A percentile compares a stretch with the other conserved stretches of the same genome.
Conservation (phyloP, 805 yeast genomes). For the Starmerella geochares region DNA sequence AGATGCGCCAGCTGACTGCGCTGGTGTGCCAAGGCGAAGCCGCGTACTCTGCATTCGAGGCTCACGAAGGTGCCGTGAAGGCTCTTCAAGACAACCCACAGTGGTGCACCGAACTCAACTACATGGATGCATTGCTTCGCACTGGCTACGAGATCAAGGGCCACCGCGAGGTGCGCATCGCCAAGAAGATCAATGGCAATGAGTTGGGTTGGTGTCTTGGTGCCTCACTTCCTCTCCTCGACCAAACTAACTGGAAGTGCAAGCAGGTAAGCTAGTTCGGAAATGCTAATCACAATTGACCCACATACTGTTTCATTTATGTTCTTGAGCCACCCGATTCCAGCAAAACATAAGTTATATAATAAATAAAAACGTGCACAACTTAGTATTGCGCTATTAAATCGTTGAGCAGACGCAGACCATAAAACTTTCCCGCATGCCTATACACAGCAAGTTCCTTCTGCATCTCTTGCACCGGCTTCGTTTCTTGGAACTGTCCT, state of each 20-base stretch:
- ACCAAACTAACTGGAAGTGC: constrained; percentile 50
- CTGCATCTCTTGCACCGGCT: constrained; percentile 28
- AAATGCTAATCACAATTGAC: too few species aligned
- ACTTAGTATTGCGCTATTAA: constrained; percentile 12
- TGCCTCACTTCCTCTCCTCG: constrained; percentile 85
- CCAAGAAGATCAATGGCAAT: constrained; percentile 74
- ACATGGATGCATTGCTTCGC: constrained; percentile 80
- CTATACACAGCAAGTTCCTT: constrained; percentile 41
- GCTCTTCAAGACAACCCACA: constrained; percentile 70
- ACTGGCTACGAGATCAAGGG: constrained; percentile 96
- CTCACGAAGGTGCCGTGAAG: constrained; percentile 56
- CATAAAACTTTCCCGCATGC: constrained; percentile 52
- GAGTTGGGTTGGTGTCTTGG: constrained; percentile 99
- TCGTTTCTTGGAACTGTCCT: constrained; percentile 37
- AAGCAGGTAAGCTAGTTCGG: neutral
- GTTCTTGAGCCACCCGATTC: too few species aligned
- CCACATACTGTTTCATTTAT: too few species aligned
- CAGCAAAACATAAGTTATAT: neutral
- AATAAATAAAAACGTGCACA: neutral
- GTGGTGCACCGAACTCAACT: constrained; percentile 89
- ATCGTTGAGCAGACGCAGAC: constrained; percentile 46
- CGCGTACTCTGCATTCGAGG: constrained; percentile 60
- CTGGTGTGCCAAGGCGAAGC: constrained; percentile 77
- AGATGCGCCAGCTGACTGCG: constrained; percentile 68
- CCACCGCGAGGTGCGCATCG: constrained; percentile 80